Evolutionary conservation across 352 stramenopile species (phyloP).

Genomic region (Thalassiosira pacifica): DNA sequence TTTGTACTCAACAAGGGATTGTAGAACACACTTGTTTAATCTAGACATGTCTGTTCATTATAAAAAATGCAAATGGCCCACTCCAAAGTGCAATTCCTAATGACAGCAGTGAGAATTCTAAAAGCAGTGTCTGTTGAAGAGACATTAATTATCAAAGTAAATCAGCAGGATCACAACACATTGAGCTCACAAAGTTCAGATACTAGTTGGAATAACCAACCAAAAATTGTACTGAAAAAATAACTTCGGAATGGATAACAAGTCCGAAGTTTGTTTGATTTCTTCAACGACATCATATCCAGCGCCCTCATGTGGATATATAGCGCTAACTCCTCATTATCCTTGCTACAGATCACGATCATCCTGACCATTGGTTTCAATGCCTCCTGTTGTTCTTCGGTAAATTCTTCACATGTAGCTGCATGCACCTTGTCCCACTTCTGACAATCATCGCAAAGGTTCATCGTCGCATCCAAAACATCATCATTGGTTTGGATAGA

Average conservation of each 20-base stretch:
- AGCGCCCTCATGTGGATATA: background rate
- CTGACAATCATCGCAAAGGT: background rate
- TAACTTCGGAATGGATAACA: conserved; percentile 6
- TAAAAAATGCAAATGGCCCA: background rate
- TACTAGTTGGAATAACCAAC: conserved; percentile 11
- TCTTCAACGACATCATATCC: background rate
- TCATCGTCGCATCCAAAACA: background rate
- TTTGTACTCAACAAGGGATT: background rate
- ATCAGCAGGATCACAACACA: conserved; percentile 10
- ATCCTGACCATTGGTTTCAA: background rate
- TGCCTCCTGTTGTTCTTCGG: background rate
- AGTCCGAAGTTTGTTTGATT: conserved; percentile 11
- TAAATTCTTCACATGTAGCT: background rate
- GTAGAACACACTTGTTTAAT: too few species aligned
- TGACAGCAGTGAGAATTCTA: background rate
- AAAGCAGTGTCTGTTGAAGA: background rate
- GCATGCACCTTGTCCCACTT: background rate
- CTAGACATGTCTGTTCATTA: background rate
- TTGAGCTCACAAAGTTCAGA: conserved; percentile 10
- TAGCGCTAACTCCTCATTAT: background rate
- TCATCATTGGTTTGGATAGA: background rate
- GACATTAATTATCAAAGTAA: too few species aligned
- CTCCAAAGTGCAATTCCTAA: background rate
- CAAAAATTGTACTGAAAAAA: conserved; percentile 13
- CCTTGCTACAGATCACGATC: background rate